Base-by-base conservation (phyloP, 192 early-diverging fungal genomes). In the Linnemannia elongata region DNA sequence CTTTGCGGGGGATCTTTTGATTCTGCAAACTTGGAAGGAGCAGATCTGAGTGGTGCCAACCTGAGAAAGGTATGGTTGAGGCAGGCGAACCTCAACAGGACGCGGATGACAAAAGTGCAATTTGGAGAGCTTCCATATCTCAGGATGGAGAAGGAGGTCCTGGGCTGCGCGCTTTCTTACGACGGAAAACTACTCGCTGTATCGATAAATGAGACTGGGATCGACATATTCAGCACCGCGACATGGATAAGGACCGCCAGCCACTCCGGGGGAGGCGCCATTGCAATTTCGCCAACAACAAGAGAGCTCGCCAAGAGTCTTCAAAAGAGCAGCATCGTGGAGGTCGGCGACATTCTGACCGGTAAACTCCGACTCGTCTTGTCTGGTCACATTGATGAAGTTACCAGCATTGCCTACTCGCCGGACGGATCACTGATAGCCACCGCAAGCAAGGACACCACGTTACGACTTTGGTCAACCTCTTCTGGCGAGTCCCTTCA, bases 1-100 rank as follows among this genome's bases (percentile, higher is more conserved):
- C 36, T 77, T 20, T 36, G 66, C 44, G n/a, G 27, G 2, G 63
- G 76, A 6, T 5, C 20, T 6, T 69, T 77, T 44, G 76, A 68
- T 44, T 77, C 76, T 20, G 76, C 66, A 20, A n/a, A 77, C 4
- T 22, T 77, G 54, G 72, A 73, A 9, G 72, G 72, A 22, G 72
- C 72, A 6, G 72, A 73, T 22, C 38, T 73, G 20, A 35, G 72
- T 8, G 45, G 18, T 6, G 41, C n/a, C 41, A 73, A 73, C 47
- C 13, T 49, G 12, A 18, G 47, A 15, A 57, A 24, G 7, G n/a
- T 6, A 57, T 57, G 55, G 55, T 17, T 57, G 20, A 12, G 55
- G 6, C 55, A 57, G 6, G 60, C 60, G 60, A 63, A 63, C 27
- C 60, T 63, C 27, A 63, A 22, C 10, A 30, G 60, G 60, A 30